Conservation (phyloP, 2,329 filamentous ascomycete genomes). For the Purpureocillium takamizusanense region DNA sequence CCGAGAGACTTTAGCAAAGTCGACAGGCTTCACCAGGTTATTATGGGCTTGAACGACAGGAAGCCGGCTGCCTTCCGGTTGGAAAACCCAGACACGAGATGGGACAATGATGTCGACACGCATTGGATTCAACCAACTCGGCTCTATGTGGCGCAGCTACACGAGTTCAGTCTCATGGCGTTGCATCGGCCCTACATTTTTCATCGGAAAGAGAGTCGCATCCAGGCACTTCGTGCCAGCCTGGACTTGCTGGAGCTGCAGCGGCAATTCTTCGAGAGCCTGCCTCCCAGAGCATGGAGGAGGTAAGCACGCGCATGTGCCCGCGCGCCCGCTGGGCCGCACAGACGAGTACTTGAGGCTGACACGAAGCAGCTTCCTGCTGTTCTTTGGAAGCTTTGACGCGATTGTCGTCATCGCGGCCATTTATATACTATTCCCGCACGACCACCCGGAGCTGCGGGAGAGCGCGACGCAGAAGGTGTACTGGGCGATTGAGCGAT, state of each 20-base stretch:
- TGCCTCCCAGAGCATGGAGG: conserved; percentile 40
- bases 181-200: conserved; percentile 56
- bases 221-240: conserved; percentile 45
- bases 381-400: conserved; percentile 57
- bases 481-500: conserved; percentile 49
- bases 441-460: conserved; percentile 40
- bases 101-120: conserved; percentile 43
- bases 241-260: conserved; percentile 47
- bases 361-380: conserved; percentile 29
- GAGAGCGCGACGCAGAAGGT: conserved; percentile 44
- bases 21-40: conserved; percentile 42
- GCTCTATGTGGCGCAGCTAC: conserved; percentile 36
- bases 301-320: conserved; percentile 22
- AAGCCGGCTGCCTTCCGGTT: conserved; percentile 45
- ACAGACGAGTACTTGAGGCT: no score
- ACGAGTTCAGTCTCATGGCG: conserved; percentile 47
- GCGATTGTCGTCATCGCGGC: conserved; percentile 52
- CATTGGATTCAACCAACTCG: conserved; percentile 41
- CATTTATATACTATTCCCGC: conserved; percentile 52
- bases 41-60: conserved; percentile 36
- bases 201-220: conserved; percentile 42
- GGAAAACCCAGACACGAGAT: conserved; percentile 47
- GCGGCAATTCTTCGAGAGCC: conserved; percentile 35
- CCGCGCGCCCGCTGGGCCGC: no score
- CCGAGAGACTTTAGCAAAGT: conserved; percentile 45